A percentile compares a stretch with the other conserved stretches of the same genome.
These are phyloP conservation scores for Lycium ferocissimum DNA, from an alignment of 257 asterid species.

Conservation along the genomic window DNA sequence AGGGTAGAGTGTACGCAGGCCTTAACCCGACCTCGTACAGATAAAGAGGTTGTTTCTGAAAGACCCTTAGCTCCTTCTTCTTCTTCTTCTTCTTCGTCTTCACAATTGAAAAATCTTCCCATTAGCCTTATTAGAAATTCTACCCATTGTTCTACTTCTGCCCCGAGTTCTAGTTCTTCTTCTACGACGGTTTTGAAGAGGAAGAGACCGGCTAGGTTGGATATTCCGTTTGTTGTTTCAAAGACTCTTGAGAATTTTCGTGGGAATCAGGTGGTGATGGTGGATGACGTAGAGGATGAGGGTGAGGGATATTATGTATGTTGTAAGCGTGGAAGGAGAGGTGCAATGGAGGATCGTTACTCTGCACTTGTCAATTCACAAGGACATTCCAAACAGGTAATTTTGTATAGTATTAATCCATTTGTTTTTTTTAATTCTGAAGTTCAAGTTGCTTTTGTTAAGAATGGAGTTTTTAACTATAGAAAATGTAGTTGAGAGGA, in stretches of 20 bases:
- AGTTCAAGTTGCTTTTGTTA: neutral
- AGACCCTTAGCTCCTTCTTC: neutral
- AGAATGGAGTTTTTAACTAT: neutral
- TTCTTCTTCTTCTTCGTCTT: slow-evolving; percentile 48
- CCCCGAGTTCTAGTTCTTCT: slow-evolving; percentile 34
- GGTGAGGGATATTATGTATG: slow-evolving; percentile 77
- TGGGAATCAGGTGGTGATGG: slow-evolving; percentile 32
- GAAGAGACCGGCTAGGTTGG: slow-evolving; percentile 51
- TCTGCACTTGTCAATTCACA: slow-evolving; percentile 63
- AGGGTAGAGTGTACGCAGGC: no score
- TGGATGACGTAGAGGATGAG: slow-evolving; percentile 62
- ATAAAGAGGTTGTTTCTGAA: no score
- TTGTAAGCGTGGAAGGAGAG: slow-evolving; percentile 88
- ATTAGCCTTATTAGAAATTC: slow-evolving; percentile 55
- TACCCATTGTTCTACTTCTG: slow-evolving; percentile 39
- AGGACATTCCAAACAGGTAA: slow-evolving; percentile 70
- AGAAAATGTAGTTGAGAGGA: neutral
- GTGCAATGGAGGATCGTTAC: slow-evolving; percentile 80
- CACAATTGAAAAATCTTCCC: slow-evolving; percentile 56
- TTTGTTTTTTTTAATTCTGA: no score
- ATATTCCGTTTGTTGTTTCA: slow-evolving; percentile 43
- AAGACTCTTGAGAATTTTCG: slow-evolving; percentile 36
- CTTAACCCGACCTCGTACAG: no score
- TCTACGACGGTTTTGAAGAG: slow-evolving; percentile 43
- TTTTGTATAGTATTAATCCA: neutral